Base-by-base conservation (phyloP, 768 basidiomycete genomes). In the Vishniacozyma victoriae region DNA sequence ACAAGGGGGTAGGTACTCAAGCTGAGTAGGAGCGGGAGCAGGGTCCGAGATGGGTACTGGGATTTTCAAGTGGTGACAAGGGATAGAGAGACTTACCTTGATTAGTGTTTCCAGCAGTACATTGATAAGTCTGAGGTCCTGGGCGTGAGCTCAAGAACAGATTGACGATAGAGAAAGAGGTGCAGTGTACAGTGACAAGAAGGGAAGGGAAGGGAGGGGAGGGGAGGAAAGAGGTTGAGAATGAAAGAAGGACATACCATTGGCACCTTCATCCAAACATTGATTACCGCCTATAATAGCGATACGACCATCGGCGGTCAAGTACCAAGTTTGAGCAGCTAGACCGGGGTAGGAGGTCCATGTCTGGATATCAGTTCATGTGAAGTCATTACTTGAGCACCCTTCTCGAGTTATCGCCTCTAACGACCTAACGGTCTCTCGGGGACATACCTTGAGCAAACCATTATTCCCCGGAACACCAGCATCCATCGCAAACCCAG, bases 261-360 rank as follows among this genome's bases (percentile, higher is more conserved):
- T 47, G 40, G 48, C 46, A 18, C 59, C 62, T 33, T 60, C 50
- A 48, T 67, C 64, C 18, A 67, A 48, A 48, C 70, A 72, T 44
- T 64, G 62, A 43, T 59, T 57, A 15, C 69, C 70, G 23, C 67
- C 67, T 12, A 61, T 67, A 55, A 68, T 66, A 20, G 70, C 68
- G 23, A 72, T 63, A 11, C 67, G 55, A 35, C 64, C 57, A 55
- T 70, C 70, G 37, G 43, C 55, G 48, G 63, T 65, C 33, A 53
- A 45, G 53, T 52, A 65, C 60, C 60, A 61, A 5, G 54, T 55
- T 25, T 55, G 54, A 25, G 50, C 48, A 44, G 27, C 41, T 27
- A 55, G 44, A 15, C 36, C 39, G 18, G 54, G 54, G 44, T 55
- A 55, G 11, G 54, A 55, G 5, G 27, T 50, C 54, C 54, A 55